Evolutionary conservation across 2,329 filamentous ascomycete genomes (phyloP), one percentile per base, ranked within the genome.

Genomic region (Aspergillus ibericus): DNA sequence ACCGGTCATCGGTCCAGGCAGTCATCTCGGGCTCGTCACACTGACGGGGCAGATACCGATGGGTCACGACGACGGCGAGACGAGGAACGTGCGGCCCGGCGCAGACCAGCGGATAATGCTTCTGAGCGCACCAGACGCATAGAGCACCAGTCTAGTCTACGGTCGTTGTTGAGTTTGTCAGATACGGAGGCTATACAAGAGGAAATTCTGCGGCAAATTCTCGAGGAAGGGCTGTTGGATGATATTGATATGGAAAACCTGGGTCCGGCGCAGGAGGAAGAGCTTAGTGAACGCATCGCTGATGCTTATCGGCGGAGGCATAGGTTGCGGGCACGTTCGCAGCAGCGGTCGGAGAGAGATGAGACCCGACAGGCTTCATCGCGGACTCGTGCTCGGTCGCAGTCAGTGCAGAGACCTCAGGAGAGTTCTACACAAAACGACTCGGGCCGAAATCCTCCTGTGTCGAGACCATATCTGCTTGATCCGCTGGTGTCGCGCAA

Each of bases 231-330:
- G 0, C 78, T 97, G 18, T 76, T 96, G 34, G 91, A 97, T 68
- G 93, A 92, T 16, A 86, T 97, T 48, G 93, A 97, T 70, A 78
- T 97, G 56, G 90, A 95, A 68, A 93, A 93, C 63, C 87, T 97
- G 55, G 92, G 93, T 62, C 82, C 92, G 15, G 85, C 81, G 50
- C 90, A 92, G 68, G 92, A 97, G 70, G 92, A 97, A 68, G 91
- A 96, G 69, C 85, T 98, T 15, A 96, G 91, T 63, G 90, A 93
- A 69, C 87, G 90, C 59, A 96, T 98, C 66, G 93, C 92, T 1
- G 91, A 96, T 68, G 92, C 92, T 1, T 96, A 96, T 70, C 82
- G 91, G 58, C 84, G 91, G 61, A 83, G 91, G 29, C 91, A 96
- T 69, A 71, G 71, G 59, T 67, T 71, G 46, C 70, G 84, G 82